Evolutionary conservation across 2,329 filamentous ascomycete genomes (phyloP), one percentile per base, ranked within the genome.

Genomic region (Aspergillus fumigatus): DNA sequence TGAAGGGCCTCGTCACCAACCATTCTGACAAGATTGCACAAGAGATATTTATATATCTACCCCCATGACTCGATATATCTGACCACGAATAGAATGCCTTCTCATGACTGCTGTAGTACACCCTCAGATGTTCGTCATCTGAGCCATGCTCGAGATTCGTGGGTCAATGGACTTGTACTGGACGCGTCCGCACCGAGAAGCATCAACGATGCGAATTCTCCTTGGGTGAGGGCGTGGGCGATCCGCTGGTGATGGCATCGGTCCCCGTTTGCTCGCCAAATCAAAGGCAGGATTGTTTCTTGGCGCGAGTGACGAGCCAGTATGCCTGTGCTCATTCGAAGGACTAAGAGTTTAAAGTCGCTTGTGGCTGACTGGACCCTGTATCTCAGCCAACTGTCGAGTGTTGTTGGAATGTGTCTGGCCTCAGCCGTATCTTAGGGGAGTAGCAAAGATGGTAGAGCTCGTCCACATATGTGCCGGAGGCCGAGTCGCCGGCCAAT

Each of bases 381-480:
- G 11, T 51, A 51, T n/a, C 23, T 41, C 29, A 48, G 21, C 50
- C 3, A 43, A 38, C 32, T 14, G 27, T 47, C n/a, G 51, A 51
- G 50, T 40, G 23, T 43, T 49, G 50, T 7, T 56, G 58, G 47
- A 67, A 62, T 4, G 63, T 56, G 51, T 70, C 64, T 11, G 66
- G 60, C 5, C 67, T 61, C 32, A 70, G 25, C 5, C 69, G 64
- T 8, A 71, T 65, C 1, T 67, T 65, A 8, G 66, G 68, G 3
- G 68, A 58, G 55, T 70, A 71, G 45, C 69, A 72, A 23, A 71
- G 62, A 51, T 67, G 67, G 60, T 79, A 78, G 38, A 80, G 62
- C 58, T 79, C 77, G 56, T 80, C 78, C 26, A 80, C 77, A 64
- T 78, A 80, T 2, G 76, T 80, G n/a, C 59, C 61, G n/a, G 55